Evolutionary conservation across 306 rosid genomes (phyloP), one percentile per base, ranked within the genome.

Genomic region (Cucurbita pepo): DNA sequence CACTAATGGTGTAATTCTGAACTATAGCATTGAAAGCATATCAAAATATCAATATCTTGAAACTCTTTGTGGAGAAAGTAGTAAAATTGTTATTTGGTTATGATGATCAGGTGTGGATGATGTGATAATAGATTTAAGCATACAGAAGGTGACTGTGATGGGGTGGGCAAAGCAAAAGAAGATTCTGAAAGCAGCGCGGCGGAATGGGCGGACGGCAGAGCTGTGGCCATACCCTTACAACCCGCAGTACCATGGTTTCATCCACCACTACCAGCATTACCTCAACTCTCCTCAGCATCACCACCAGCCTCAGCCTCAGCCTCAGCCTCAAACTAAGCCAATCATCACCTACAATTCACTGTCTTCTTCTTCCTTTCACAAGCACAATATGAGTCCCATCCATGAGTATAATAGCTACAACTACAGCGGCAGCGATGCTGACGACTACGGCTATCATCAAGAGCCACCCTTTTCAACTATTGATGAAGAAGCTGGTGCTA

Each of bases 81-180:
- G 6, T 44, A 21, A 48, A 43, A 5, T 18, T 10, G 4, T 7
- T 69, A 13, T 69, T 58, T 58, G 73, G 7, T 10, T 8, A 38
- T 37, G 47, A 5, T 34, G 47, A 5, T 34, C 75, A 88, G 96
- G 96, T 52, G 90, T 90, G 38, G 86, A 88, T 40, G 79, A 77
- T 53, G 84, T 90, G 16, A 88, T 86, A 10, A 83, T 86, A 74
- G 85, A 90, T 79, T 74, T 81, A 51, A 71, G 69, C 67, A 76
- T 82, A 85, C 96, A 90, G 53, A 90, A 88, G 82, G 91, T 90
- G 57, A 85, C 91, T 0, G 96, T 90, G n/a, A 88, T 82, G 85
- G 96, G 96, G 60, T 88, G 90, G 91, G 86, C 85, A 16, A 77
- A 83, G 9, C 83, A 81, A 56, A 75, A 77, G 75, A 86, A 88